Conservation (phyloP, 2,329 filamentous ascomycete species). For the Ceratocystis cubensis region DNA sequence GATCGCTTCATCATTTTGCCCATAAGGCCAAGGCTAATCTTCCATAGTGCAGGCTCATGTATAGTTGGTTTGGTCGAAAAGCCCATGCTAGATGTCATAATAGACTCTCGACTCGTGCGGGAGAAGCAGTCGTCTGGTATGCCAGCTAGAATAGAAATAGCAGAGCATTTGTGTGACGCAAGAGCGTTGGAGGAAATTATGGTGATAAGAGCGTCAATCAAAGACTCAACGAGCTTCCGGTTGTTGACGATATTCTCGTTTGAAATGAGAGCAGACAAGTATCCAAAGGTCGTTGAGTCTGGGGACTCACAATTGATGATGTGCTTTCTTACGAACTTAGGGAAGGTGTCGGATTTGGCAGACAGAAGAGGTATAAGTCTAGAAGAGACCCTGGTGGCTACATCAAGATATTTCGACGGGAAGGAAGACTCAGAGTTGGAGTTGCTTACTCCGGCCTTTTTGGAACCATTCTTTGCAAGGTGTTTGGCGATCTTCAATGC, state of each 20-base stretch:
- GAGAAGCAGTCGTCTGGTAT: conserved; percentile 22
- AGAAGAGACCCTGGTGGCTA: conserved; percentile 17
- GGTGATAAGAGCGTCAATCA: conserved; percentile 20
- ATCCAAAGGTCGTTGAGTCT: conserved; percentile 13
- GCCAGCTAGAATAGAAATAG: conserved; percentile 15
- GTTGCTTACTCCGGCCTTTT: conserved; percentile 18
- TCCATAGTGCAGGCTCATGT: conserved; percentile 19
- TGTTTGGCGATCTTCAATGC: conserved; percentile 29
- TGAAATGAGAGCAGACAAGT: conserved; percentile 16
- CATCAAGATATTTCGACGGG: conserved; percentile 16
- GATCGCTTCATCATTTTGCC: conserved; percentile 39
- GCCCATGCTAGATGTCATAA: conserved; percentile 18
- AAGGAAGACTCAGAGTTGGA: neutral
- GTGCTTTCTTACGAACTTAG: conserved; percentile 17
- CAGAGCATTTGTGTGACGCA: neutral
- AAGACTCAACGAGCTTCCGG: conserved; percentile 16
- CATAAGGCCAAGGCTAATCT: conserved; percentile 19
- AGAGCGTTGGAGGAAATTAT: conserved; percentile 14
- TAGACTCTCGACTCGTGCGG: conserved; percentile 18
- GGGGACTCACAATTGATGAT: conserved; percentile 12
- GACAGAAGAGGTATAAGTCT: conserved; percentile 20
- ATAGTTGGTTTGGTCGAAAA: conserved; percentile 12
- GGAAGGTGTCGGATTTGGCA: conserved; percentile 17
- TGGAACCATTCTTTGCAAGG: conserved; percentile 26
- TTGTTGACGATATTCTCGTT: conserved; percentile 23